phyloP scores from a whole-genome alignment of 441 rosid genomes.

The Bocquillonia castaneifolia region DNA sequence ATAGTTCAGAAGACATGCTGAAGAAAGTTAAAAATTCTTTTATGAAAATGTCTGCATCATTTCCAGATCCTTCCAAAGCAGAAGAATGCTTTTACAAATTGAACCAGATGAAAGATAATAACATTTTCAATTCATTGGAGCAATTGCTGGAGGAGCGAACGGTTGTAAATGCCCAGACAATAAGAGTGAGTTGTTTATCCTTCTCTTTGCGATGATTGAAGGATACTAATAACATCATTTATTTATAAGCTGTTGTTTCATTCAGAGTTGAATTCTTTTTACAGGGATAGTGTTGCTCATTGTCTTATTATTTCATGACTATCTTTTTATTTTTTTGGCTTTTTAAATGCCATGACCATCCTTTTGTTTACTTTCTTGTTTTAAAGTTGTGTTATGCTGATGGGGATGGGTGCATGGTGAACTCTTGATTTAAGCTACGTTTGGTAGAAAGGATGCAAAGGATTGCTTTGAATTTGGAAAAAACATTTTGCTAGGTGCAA shows the following conservation, averaged over 20 bases:
- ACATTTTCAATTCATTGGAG: conserved; percentile 52
- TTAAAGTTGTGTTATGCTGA: background rate
- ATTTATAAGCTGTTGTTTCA: conserved; percentile 6
- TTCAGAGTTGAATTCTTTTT: conserved; percentile 6
- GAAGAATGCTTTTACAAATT: conserved; percentile 63
- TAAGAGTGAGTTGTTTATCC: conserved; percentile 43
- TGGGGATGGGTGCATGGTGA: background rate
- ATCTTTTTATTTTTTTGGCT: background rate
- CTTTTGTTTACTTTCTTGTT: background rate
- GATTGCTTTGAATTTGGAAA: too few species aligned
- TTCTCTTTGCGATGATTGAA: conserved; percentile 10
- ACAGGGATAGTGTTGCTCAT: background rate
- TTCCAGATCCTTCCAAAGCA: conserved; percentile 73
- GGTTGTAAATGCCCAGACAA: conserved; percentile 34
- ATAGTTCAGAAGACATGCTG: conserved; percentile 47
- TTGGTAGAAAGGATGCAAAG: too few species aligned
- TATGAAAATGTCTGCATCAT: conserved; percentile 67
- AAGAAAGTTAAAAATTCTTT: conserved; percentile 42
- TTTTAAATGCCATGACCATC: background rate
- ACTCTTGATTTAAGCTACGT: background rate
- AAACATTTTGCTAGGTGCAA: too few species aligned
- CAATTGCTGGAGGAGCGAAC: conserved; percentile 50
- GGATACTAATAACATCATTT: too few species aligned
- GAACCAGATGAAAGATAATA: conserved; percentile 58
- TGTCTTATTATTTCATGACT: background rate